These are phyloP conservation scores for Rhodofomes roseus DNA, from an alignment of 1,284 basidiomycete species.

Conservation along the genomic window DNA sequence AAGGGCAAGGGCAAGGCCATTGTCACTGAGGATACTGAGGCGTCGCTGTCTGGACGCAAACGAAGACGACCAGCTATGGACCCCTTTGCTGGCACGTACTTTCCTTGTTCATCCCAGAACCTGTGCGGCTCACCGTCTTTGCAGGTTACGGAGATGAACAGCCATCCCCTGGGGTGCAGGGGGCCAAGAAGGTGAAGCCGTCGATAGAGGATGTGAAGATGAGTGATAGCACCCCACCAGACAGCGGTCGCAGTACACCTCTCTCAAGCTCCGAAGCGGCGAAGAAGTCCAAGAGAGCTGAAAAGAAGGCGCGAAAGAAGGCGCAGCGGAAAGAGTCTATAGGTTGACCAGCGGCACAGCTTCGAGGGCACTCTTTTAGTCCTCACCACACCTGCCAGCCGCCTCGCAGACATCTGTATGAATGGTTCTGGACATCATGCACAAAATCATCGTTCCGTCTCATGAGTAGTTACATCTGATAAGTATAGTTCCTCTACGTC, in stretches of 20 bases:
- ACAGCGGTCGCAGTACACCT: conserved; percentile 17
- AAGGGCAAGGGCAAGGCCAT: conserved; percentile 42
- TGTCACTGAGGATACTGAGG: conserved; percentile 15
- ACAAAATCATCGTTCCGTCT: not conserved
- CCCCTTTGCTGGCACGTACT: conserved; percentile 59
- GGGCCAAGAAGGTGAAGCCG: conserved; percentile 15
- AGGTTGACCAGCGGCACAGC: not conserved
- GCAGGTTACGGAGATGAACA: conserved; percentile 30
- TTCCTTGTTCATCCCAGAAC: not conserved
- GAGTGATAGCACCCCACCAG: conserved; percentile 8
- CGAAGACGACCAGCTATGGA: conserved; percentile 53
- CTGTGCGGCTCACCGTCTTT: not conserved
- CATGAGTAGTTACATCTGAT: not conserved
- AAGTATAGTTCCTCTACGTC: not conserved
- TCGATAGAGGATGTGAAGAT: conserved; percentile 13
- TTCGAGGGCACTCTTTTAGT: no score
- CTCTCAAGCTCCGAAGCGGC: conserved; percentile 11
- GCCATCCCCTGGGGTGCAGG: conserved; percentile 1
- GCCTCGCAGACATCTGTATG: no score
- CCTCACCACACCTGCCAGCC: no score
- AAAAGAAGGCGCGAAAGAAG: conserved; percentile 25
- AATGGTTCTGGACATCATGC: conserved; percentile 7
- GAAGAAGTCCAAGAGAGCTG: conserved; percentile 21
- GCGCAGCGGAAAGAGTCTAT: conserved; percentile 17
- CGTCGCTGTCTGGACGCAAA: conserved; percentile 29